Percentiles rank a stretch among this genome's conserved stretches.
Conservation (phyloP, 352 stramenopile genomes). For the Phytophthora uliginosa region DNA sequence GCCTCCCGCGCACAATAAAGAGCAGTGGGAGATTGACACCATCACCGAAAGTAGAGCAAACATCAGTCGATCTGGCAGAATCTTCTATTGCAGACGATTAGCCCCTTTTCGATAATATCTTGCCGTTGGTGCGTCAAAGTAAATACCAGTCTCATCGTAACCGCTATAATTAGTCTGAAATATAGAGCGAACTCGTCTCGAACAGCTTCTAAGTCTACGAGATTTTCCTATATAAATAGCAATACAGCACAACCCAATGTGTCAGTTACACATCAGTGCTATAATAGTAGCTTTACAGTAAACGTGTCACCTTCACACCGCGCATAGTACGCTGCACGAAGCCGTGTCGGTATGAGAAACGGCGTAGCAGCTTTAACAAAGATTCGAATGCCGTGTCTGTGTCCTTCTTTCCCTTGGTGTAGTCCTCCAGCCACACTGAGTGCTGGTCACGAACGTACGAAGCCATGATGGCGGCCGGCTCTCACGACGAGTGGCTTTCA, state of each 20-base stretch:
- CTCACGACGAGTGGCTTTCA: background rate
- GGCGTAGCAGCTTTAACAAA: too few species aligned
- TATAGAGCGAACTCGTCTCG: background rate
- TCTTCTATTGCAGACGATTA: constrained; percentile 20
- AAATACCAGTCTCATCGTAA: background rate
- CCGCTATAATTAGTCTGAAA: background rate
- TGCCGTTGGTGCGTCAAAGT: background rate
- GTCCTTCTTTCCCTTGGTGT: too few species aligned
- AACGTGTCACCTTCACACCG: too few species aligned
- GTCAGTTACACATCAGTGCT: background rate
- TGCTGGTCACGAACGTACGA: too few species aligned
- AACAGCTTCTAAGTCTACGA: background rate
- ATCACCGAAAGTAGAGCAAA: background rate
- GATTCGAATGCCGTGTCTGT: too few species aligned
- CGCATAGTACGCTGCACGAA: too few species aligned
- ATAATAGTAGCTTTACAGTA: background rate
- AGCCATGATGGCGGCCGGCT: background rate
- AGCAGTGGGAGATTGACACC: constrained; percentile 8
- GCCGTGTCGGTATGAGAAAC: too few species aligned
- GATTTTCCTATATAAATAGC: background rate
- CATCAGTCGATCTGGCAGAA: constrained; percentile 3
- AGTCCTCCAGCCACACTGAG: too few species aligned
- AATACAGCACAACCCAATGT: background rate
- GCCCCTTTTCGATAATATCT: constrained; percentile 12
- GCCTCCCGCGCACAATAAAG: constrained; percentile 20